A percentile compares a stretch with the other conserved stretches of the same genome.
Evolutionary conservation across 192 early-diverging fungal genomes (phyloP).

Genomic region (Mortierella alpina): DNA sequence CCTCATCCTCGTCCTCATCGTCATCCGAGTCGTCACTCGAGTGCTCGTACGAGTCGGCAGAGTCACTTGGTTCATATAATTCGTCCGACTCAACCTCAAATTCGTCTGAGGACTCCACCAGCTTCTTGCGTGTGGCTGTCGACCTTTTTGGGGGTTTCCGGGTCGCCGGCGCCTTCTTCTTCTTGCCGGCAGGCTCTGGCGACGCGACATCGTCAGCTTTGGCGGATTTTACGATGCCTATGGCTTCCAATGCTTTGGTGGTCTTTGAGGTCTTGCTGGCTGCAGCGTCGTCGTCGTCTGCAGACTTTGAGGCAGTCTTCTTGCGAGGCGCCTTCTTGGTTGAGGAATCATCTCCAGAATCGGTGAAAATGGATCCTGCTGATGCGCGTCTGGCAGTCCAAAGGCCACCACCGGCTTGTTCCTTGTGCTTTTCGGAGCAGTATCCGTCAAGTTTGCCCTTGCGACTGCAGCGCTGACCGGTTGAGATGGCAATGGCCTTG

Average conservation of each 20-base stretch:
- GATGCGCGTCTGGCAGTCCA: constrained; percentile 5
- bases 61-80: constrained; percentile 19
- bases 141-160: constrained; percentile 15
- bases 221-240: constrained; percentile 27
- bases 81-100: constrained; percentile 26
- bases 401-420: constrained; percentile 16
- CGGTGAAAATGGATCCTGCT: constrained; percentile 9
- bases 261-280: constrained; percentile 20
- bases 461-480: constrained; percentile 31
- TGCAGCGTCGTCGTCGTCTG: neutral
- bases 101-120: constrained; percentile 33
- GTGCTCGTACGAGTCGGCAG: neutral
- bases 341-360: constrained; percentile 11
- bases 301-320: neutral
- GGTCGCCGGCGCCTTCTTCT: constrained; percentile 11
- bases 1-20: constrained; percentile 20
- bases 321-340: neutral
- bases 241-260: constrained; percentile 13
- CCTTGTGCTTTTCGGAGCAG: constrained; percentile 45
- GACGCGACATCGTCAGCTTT: neutral
- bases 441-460: constrained; percentile 47
- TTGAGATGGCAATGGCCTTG: constrained; percentile 47
- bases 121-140: constrained; percentile 7
- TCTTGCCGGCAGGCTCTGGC: constrained; percentile 13
- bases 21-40: constrained; percentile 7